phyloP scores from a whole-genome alignment of 106 monocot genomes.

The Platanthera guangdongensis region DNA sequence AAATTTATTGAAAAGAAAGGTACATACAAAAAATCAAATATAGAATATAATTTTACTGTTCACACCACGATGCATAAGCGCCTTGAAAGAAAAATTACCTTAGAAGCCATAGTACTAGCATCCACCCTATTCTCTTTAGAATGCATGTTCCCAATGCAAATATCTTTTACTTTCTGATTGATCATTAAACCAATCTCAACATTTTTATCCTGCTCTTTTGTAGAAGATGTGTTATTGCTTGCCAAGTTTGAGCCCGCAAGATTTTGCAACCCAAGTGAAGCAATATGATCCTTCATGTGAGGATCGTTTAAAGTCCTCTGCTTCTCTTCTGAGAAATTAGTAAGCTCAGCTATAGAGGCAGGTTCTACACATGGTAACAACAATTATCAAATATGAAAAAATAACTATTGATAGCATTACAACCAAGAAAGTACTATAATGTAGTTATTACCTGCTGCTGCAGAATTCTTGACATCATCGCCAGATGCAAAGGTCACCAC shows the following conservation, averaged over 20 bases:
- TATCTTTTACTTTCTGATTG: slow-evolving; percentile 34
- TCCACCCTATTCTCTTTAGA: slow-evolving; percentile 31
- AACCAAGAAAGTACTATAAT: not conserved
- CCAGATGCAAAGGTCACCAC: not conserved
- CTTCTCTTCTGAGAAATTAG: slow-evolving; percentile 11
- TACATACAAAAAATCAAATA: not conserved
- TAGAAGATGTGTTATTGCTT: slow-evolving; percentile 3
- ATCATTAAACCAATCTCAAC: slow-evolving; percentile 6
- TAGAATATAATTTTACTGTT: not conserved
- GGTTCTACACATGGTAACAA: not conserved
- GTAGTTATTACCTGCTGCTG: not conserved
- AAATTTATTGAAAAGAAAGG: not conserved
- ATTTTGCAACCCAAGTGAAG: slow-evolving; percentile 7
- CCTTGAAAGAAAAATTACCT: slow-evolving; percentile 29
- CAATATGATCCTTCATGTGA: slow-evolving; percentile 6
- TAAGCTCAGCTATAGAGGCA: not conserved
- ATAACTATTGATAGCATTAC: not conserved
- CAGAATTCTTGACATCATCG: not conserved
- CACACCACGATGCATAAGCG: not conserved
- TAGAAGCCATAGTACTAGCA: slow-evolving; percentile 14
- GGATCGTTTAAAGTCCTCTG: slow-evolving; percentile 9
- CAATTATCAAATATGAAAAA: not conserved
- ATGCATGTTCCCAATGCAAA: slow-evolving; percentile 5
- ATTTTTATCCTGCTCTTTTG: slow-evolving; percentile 9
- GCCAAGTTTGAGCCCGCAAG: not conserved